Evolutionary conservation across 192 early-diverging fungal species (phyloP).

Genomic region (Backusella morwellensis): DNA sequence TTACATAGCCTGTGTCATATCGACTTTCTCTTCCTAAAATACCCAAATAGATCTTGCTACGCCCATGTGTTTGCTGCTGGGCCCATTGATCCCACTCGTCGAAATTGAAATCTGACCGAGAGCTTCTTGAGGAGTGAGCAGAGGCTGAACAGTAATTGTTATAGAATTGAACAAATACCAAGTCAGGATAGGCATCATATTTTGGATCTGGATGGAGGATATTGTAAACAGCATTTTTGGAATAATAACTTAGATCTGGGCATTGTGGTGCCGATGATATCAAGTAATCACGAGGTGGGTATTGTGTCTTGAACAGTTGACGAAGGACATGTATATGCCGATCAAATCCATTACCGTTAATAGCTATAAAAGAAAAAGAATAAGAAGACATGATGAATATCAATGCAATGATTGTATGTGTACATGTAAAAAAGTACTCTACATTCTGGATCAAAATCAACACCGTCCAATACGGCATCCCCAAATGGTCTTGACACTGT

Average conservation of each 20-base stretch:
- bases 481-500: constrained; percentile 62
- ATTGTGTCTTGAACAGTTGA: constrained; percentile 45
- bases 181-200: constrained; percentile 55
- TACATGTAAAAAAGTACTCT: constrained; percentile 33
- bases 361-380: background rate
- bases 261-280: constrained; percentile 75
- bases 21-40: constrained; percentile 57
- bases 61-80: constrained; percentile 51
- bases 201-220: constrained; percentile 19
- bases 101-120: constrained; percentile 62
- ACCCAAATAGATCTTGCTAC: constrained; percentile 63
- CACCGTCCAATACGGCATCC: constrained; percentile 66
- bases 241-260: constrained; percentile 60
- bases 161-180: constrained; percentile 78
- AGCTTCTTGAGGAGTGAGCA: background rate
- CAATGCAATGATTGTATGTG: constrained; percentile 27
- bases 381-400: constrained; percentile 20
- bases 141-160: constrained; percentile 32
- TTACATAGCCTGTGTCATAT: constrained; percentile 56
- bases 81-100: constrained; percentile 73
- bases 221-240: constrained; percentile 51
- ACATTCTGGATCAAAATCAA: constrained; percentile 68
- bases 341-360: constrained; percentile 18
- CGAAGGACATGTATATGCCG: constrained; percentile 26
- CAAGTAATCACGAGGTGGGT: constrained; percentile 38